Conservation (phyloP, 768 basidiomycete species). For the Termitomyces eurrhizus region DNA sequence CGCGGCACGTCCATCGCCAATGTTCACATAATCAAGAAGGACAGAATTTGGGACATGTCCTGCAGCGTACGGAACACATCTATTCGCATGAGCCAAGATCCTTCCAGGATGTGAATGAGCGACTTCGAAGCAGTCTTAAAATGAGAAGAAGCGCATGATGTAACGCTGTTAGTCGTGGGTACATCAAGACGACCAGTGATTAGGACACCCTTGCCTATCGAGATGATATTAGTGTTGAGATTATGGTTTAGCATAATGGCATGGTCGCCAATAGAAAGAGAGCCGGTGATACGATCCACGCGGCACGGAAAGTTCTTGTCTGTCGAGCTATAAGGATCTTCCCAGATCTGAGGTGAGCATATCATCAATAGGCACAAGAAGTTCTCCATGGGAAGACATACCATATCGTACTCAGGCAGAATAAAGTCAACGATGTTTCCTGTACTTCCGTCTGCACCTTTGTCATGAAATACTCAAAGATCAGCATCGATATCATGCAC, state of each 20-base stretch:
- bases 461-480: constrained; percentile 41
- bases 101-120: constrained; percentile 13
- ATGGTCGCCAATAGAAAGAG: constrained; percentile 30
- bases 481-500: neutral
- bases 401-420: constrained; percentile 38
- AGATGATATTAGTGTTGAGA: constrained; percentile 33
- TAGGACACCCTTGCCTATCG: constrained; percentile 21
- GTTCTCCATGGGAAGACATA: neutral
- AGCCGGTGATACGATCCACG: constrained; percentile 34
- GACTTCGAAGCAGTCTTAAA: neutral
- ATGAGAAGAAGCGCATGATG: constrained; percentile 18
- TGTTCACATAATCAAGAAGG: constrained; percentile 43
- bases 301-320: constrained; percentile 35
- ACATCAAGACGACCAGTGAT: constrained; percentile 26
- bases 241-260: constrained; percentile 43
- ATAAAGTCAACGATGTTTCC: constrained; percentile 28
- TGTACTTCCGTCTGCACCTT: constrained; percentile 22
- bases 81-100: constrained; percentile 35
- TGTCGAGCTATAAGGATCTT: constrained; percentile 36
- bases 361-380: neutral
- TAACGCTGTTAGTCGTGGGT: constrained; percentile 23
- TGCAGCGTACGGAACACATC: constrained; percentile 36
- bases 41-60: constrained; percentile 43
- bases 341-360: constrained; percentile 29
- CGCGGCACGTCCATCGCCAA: constrained; percentile 35